Percentiles rank a stretch among this genome's conserved stretches.
phyloP scores from a whole-genome alignment of 2,329 filamentous ascomycete species.

The Coleophoma cylindrospora region DNA sequence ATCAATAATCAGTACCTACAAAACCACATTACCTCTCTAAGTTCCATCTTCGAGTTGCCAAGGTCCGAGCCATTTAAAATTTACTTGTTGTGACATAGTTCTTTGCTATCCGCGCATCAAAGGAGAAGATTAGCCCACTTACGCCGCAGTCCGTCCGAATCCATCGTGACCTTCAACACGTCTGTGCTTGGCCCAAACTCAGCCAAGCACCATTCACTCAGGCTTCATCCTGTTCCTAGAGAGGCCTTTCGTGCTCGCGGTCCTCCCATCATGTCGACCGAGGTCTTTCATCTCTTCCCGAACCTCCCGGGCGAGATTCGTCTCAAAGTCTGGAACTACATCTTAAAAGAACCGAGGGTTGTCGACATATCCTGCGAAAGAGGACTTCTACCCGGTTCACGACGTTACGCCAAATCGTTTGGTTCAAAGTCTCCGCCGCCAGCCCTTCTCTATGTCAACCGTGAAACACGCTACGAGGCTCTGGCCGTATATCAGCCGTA shows the following conservation, averaged over 20 bases:
- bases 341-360: constrained; percentile 10
- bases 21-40: too few relatives aligned
- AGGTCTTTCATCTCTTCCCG: constrained; percentile 19
- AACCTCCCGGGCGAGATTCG: constrained; percentile 21
- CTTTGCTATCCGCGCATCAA: too few relatives aligned
- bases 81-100: too few relatives aligned
- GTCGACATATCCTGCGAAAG: constrained; percentile 15
- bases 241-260: background rate
- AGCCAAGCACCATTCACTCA: too few relatives aligned
- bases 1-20: too few relatives aligned
- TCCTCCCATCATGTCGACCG: background rate
- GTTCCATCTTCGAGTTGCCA: too few relatives aligned
- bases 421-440: constrained; percentile 17
- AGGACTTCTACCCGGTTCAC: background rate
- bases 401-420: constrained; percentile 9
- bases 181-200: too few relatives aligned
- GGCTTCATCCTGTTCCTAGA: too few relatives aligned
- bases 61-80: too few relatives aligned
- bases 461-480: constrained; percentile 20
- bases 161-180: too few relatives aligned
- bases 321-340: constrained; percentile 19
- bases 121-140: too few relatives aligned
- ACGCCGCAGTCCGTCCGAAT: too few relatives aligned
- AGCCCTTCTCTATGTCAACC: constrained; percentile 20
- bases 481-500: constrained; percentile 9